Conservation (phyloP, 2,329 filamentous ascomycete species). For the Aspergillus viridinutans region DNA sequence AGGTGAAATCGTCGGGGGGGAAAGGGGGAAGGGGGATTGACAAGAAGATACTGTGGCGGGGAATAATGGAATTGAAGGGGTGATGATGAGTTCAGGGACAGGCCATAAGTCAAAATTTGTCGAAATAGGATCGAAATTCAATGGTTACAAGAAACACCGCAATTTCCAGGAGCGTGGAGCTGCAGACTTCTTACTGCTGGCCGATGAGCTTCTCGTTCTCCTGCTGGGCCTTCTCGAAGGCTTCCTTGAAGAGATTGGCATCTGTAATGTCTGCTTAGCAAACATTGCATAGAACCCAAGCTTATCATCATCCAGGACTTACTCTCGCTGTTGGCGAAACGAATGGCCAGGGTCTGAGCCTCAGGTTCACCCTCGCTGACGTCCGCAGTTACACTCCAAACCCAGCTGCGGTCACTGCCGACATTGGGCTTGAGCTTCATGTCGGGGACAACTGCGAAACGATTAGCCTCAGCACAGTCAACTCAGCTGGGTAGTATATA, state of each 20-base stretch:
- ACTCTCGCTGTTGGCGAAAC: slow-evolving; percentile 98
- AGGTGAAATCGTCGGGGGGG: slow-evolving; percentile 10
- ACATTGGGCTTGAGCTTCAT: slow-evolving; percentile 99
- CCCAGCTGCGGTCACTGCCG: slow-evolving; percentile 96
- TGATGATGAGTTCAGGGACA: background rate
- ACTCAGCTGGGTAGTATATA: background rate
- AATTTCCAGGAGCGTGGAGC: background rate
- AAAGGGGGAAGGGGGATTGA: background rate
- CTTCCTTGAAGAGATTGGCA: slow-evolving; percentile 95
- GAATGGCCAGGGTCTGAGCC: slow-evolving; percentile 91
- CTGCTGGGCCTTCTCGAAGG: slow-evolving; percentile 93
- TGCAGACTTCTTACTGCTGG: slow-evolving; percentile 37
- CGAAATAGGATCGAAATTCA: background rate
- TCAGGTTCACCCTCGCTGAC: slow-evolving; percentile 97
- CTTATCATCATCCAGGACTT: slow-evolving; percentile 39
- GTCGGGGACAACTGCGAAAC: slow-evolving; percentile 75
- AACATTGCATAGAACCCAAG: background rate
- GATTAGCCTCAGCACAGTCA: slow-evolving; percentile 17
- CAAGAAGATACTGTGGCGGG: slow-evolving; percentile 4
- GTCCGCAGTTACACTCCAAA: slow-evolving; percentile 97
- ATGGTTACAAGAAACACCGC: background rate
- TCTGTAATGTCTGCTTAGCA: slow-evolving; percentile 51
- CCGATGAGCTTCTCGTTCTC: slow-evolving; percentile 87
- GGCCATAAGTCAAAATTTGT: background rate
- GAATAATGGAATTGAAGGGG: slow-evolving; percentile 5